phyloP scores from a whole-genome alignment of 805 yeast species.

The Hanseniaspora pseudoguilliermondii region DNA sequence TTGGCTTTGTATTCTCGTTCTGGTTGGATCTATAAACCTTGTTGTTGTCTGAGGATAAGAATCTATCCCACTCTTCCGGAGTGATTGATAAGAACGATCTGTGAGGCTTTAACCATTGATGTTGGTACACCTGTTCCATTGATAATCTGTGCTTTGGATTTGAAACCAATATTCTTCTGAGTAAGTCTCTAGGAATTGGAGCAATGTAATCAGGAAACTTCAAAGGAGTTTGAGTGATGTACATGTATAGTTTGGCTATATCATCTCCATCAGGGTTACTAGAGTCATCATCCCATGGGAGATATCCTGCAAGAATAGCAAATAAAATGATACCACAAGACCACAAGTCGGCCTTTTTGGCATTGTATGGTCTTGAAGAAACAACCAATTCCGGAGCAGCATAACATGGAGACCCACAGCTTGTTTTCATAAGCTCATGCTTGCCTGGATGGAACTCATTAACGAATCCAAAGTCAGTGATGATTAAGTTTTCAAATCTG shows the following conservation, averaged over 20 bases:
- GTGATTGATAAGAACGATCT: conserved; percentile 68
- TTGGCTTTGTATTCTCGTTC: conserved; percentile 14
- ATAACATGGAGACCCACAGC: conserved; percentile 96
- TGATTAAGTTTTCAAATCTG: conserved; percentile 72
- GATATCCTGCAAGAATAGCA: conserved; percentile 93
- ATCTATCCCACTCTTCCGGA: conserved; percentile 80
- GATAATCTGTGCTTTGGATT: conserved; percentile 68
- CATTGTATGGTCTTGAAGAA: conserved; percentile 75
- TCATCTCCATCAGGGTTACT: conserved; percentile 93
- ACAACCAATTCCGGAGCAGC: conserved; percentile 97
- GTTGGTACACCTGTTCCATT: conserved; percentile 59
- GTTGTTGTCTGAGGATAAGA: conserved; percentile 22
- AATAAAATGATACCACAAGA: conserved; percentile 89
- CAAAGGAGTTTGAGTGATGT: conserved; percentile 79
- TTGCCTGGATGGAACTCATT: conserved; percentile 48
- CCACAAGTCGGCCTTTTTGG: conserved; percentile 92
- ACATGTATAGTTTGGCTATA: conserved; percentile 77
- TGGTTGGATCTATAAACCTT: conserved; percentile 24
- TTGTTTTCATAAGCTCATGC: conserved; percentile 77
- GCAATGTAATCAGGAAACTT: conserved; percentile 91
- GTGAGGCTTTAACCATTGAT: conserved; percentile 82
- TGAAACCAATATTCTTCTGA: conserved; percentile 71
- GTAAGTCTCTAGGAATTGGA: conserved; percentile 80
- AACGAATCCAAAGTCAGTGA: conserved; percentile 91
- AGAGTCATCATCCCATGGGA: conserved; percentile 96